These are phyloP conservation scores for Globisporangium ultimum DNA, from an alignment of 352 stramenopile genomes.

Conservation along the genomic window DNA sequence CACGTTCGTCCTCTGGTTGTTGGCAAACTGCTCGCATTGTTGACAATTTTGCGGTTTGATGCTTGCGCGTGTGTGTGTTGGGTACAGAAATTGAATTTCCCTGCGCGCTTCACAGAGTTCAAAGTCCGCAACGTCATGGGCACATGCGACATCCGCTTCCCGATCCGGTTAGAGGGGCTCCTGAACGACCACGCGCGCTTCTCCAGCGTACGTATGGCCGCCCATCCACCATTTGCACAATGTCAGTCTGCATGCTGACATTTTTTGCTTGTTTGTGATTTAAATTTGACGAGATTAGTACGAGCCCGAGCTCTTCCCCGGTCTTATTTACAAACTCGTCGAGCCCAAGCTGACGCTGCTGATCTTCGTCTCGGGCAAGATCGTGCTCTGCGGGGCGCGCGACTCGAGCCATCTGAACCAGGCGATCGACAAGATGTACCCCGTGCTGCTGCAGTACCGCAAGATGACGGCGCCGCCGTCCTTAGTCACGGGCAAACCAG, in stretches of 20 bases:
- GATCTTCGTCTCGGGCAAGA: slow-evolving; percentile 99
- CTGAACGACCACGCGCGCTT: slow-evolving; percentile 95
- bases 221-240: no score
- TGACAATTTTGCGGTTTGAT: no score
- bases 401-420: slow-evolving; percentile 45
- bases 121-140: slow-evolving; percentile 98
- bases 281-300: slow-evolving; percentile 56
- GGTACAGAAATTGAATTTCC: slow-evolving; percentile 85
- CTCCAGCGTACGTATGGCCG: slow-evolving; percentile 71
- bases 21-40: background rate
- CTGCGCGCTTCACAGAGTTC: slow-evolving; percentile 84
- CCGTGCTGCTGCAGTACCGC: slow-evolving; percentile 50
- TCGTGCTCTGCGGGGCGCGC: slow-evolving; percentile 94
- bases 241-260: background rate
- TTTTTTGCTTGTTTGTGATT: background rate
- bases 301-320: slow-evolving; percentile 99
- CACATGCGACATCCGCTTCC: slow-evolving; percentile 97
- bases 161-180: slow-evolving; percentile 98
- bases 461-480: slow-evolving; percentile 76
- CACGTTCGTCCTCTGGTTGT: slow-evolving; percentile 11
- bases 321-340: slow-evolving; percentile 98
- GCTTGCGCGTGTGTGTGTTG: background rate
- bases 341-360: slow-evolving; percentile 97
- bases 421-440: slow-evolving; percentile 53
- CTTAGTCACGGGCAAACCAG: slow-evolving; percentile 63